Conservation (phyloP, 2,329 filamentous ascomycete species). For the Colletotrichum ledebouriae region DNA sequence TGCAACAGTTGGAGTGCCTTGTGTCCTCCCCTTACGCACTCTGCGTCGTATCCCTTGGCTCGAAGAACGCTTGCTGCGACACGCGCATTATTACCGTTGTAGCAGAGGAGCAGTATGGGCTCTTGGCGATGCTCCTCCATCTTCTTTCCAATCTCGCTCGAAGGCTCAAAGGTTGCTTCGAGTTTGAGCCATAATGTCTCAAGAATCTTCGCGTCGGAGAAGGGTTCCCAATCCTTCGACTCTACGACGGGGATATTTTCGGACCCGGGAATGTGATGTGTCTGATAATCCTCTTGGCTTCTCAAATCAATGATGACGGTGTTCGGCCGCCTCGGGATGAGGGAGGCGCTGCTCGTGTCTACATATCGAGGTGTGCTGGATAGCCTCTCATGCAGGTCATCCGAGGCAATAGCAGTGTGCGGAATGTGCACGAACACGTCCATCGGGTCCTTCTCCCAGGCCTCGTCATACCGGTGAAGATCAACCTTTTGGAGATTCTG, state of each 20-base stretch:
- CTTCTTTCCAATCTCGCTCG: conserved; percentile 37
- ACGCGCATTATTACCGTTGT: conserved; percentile 66
- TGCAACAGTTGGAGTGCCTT: conserved; percentile 42
- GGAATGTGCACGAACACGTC: conserved; percentile 50
- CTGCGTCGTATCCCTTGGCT: conserved; percentile 61
- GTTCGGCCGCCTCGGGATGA: conserved; percentile 43
- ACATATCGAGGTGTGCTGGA: conserved; percentile 32
- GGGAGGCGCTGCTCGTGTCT: conserved; percentile 18
- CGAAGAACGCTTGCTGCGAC: conserved; percentile 67
- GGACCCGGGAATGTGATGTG: conserved; percentile 59
- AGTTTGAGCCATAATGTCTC: conserved; percentile 62
- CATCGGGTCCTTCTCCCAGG: conserved; percentile 63
- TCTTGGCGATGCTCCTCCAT: conserved; percentile 46
- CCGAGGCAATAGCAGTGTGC: background rate
- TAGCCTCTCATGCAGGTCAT: conserved; percentile 11
- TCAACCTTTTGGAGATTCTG: conserved; percentile 64
- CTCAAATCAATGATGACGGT: conserved; percentile 61
- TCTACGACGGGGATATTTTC: conserved; percentile 60
- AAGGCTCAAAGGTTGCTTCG: conserved; percentile 55
- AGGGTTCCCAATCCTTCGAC: conserved; percentile 56
- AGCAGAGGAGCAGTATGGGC: conserved; percentile 63
- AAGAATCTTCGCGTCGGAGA: conserved; percentile 58
- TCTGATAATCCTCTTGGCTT: conserved; percentile 55
- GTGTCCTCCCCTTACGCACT: conserved; percentile 60
- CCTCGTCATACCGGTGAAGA: conserved; percentile 67